Base-by-base conservation (phyloP, 345 rosid species). In the Ricinus communis region DNA sequence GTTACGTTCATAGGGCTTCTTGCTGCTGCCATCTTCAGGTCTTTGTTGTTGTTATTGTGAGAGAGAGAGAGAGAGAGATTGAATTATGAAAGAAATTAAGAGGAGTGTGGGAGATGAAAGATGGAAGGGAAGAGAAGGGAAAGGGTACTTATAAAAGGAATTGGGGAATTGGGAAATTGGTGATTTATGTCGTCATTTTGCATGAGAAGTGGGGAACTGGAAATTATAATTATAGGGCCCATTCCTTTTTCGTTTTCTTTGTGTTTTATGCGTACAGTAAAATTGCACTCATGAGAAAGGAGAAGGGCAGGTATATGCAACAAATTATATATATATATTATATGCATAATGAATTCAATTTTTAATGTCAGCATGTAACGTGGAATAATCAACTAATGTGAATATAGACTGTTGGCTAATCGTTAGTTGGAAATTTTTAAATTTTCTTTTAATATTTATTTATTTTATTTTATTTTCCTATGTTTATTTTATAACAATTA, bases 1-100 rank as follows among this genome's bases (percentile, higher is more conserved):
- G 82, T 75, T n/a, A 46, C 80, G 61, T 80, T 83, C 71, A 82
- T 76, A 22, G 81, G 74, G 25, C 61, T 84, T 80, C 87, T 79
- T 24, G 81, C 85, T 24, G 81, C 84, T 65, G 83, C 85, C 85
- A 84, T 85, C 72, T 24, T 64, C 21, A 11, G n/a, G 55, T 4
- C 19, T n/a, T 24, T 55, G 6, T 65, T 28, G 38, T 28, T n/a
- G 3, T 14, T 30, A 0, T 5, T 11, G 19, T 2, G n/a, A 24
- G 15, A 36, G 28, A 6, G 60, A 38, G 15, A 9, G 11, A 13
- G 47, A 18, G 10, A n/a, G 38, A 58, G 33, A 36, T 13, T 28
- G 62, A 25, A 27, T 6, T 16, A 11, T 5, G 22, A 14, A 30
- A 24, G 22, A 6, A 19, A 18, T 43, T 43, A 16, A 40, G 13